Percentiles rank a stretch among this genome's conserved stretches.
Conservation (phyloP, 148 eudicot species). For the Chenopodium quinoa region DNA sequence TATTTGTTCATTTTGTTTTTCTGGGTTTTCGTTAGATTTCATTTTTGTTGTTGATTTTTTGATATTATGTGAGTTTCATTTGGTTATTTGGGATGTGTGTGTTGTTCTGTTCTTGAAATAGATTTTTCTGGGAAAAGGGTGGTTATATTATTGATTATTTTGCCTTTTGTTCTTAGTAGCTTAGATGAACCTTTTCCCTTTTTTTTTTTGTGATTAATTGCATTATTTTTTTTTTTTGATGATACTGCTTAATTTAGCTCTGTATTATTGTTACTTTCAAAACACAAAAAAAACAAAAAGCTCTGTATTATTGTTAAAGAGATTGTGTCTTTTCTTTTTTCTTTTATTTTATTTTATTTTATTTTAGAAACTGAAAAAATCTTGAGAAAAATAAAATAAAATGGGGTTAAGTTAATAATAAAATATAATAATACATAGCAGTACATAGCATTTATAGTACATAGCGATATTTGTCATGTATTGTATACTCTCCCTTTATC, state of each 20-base stretch:
- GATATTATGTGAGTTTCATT: not conserved
- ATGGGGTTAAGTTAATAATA: no score
- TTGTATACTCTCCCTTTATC: no score
- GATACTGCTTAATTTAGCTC: conserved; percentile 8
- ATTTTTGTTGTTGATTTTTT: not conserved
- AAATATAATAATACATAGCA: no score
- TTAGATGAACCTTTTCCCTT: not conserved
- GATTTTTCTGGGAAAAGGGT: not conserved
- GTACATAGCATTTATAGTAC: no score
- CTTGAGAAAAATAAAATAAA: no score
- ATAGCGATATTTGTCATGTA: no score
- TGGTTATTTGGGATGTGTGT: not conserved
- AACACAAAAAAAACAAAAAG: not conserved
- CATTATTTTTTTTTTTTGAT: not conserved
- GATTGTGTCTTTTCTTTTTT: not conserved
- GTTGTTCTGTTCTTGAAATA: not conserved
- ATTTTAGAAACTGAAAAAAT: no score
- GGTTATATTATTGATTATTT: not conserved
- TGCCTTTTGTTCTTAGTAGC: not conserved
- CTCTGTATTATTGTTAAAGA: not conserved
- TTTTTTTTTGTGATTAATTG: not conserved
- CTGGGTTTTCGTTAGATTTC: not conserved
- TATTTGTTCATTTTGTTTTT: not conserved
- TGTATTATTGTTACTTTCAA: not conserved
- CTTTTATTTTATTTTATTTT: no score